Base-by-base conservation (phyloP, 169 alveolate genomes). In the Neospora caninum region DNA sequence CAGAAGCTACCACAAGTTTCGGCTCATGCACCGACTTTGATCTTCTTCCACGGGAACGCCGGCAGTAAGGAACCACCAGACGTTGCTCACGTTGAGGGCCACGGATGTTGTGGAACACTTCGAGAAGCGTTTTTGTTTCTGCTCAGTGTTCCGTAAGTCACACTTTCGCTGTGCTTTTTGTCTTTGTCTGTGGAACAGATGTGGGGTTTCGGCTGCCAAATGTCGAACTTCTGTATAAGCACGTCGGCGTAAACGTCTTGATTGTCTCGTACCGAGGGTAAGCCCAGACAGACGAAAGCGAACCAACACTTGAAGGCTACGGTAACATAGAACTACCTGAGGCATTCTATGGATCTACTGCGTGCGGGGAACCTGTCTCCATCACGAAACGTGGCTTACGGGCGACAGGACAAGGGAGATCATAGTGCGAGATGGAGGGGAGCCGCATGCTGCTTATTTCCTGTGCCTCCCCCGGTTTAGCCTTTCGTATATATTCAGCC, bases 41-140 rank as follows among this genome's bases (percentile, higher is more conserved):
- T 94, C 20, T 94, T 86, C 80, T 94, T 94, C 39, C 96, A 94
- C 53, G 96, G 94, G 64, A 94, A 94, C 64, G 96, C 96, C 31
- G 96, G 96, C 53, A 94, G 95, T 88, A 53, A 54, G 94, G 16
- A 22, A 22, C 25, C 54, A 45, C 83, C 64, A 27, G 42, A 39
- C 78, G 34, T 18, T 7, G 64, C 78, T 20, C 34, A 64, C 4
- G 31, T 20, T 64, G 78, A 29, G 34, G 78, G 78, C 31, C 29
- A 64, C 25, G 78, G 0, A 27, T 64, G 10, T 27, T 64, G 78
- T 7, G 78, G 58, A 49, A 49, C 58, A 49, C 9, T 49, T 49
- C 58, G 58, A 49, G 0, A 22, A 49, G 58, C 18, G 18, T 13
- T 49, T 36, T 18, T 78, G 49, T 36, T 10, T 78, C 87, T 31